Evolutionary conservation across 192 early-diverging fungal species (phyloP).

Genomic region (Backusella liffmaniae): DNA sequence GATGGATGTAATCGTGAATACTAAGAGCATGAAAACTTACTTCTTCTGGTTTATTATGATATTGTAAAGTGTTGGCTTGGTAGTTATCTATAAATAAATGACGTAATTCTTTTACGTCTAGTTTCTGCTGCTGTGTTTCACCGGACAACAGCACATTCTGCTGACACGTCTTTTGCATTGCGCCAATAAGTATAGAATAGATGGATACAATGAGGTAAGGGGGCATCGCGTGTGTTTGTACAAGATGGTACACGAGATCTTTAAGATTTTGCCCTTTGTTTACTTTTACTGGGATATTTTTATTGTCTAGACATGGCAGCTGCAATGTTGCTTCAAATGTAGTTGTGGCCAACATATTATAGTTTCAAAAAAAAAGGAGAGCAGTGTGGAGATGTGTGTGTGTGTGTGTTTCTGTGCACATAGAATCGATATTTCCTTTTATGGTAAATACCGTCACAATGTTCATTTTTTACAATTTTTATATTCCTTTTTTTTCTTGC

Average conservation of each 20-base stretch:
- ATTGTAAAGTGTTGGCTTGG: constrained; percentile 41
- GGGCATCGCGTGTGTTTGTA: constrained; percentile 43
- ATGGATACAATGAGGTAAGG: constrained; percentile 47
- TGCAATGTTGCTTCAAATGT: background rate
- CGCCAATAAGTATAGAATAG: constrained; percentile 39
- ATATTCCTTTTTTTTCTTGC: background rate
- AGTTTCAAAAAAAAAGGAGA: background rate
- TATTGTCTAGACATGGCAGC: constrained; percentile 1
- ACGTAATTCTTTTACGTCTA: constrained; percentile 17
- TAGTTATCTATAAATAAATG: constrained; percentile 38
- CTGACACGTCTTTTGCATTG: constrained; percentile 36
- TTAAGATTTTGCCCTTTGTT: constrained; percentile 41
- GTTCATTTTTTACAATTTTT: background rate
- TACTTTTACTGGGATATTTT: constrained; percentile 2
- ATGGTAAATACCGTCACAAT: background rate
- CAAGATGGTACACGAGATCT: constrained; percentile 41
- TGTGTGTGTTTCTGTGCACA: background rate
- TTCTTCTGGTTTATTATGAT: constrained; percentile 48
- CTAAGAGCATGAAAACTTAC: constrained; percentile 19
- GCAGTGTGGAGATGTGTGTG: background rate
- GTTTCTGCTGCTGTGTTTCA: background rate
- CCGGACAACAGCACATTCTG: background rate
- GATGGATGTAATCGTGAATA: background rate
- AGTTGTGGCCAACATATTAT: constrained; percentile 2
- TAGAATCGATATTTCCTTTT: background rate